Conservation (phyloP, 2,329 filamentous ascomycete genomes). For the Pyrenophora tritici-repentis region DNA sequence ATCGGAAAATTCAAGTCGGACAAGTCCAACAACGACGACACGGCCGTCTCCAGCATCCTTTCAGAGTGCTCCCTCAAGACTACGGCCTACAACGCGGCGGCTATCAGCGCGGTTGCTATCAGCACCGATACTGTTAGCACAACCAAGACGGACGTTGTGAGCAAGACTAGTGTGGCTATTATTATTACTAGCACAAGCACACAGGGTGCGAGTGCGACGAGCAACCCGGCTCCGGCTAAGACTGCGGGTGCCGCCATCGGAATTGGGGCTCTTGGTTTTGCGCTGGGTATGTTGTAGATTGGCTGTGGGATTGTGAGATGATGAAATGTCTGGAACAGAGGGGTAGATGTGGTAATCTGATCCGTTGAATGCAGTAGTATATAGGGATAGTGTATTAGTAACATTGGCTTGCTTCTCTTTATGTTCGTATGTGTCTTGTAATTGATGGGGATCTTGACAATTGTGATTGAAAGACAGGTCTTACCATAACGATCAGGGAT, state of each 20-base stretch:
- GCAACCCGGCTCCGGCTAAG: slow-evolving; percentile 16
- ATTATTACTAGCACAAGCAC: not conserved
- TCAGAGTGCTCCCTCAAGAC: slow-evolving; percentile 4
- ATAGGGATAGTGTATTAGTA: too few species aligned
- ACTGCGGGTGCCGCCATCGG: slow-evolving; percentile 28
- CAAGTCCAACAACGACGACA: slow-evolving; percentile 20
- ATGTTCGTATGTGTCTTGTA: too few species aligned
- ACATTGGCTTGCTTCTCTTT: too few species aligned
- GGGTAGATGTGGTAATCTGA: too few species aligned
- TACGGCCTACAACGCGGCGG: slow-evolving; percentile 4
- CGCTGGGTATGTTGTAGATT: slow-evolving; percentile 24
- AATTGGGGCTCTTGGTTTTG: slow-evolving; percentile 26
- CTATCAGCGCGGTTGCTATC: not conserved
- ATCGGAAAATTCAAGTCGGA: slow-evolving; percentile 28
- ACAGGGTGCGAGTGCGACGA: slow-evolving; percentile 2
- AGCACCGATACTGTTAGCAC: not conserved
- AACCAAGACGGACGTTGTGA: not conserved
- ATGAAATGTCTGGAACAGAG: too few species aligned
- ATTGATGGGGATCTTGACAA: too few species aligned
- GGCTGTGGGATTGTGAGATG: too few species aligned
- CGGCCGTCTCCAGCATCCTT: not conserved
- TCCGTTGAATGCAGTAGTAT: too few species aligned
- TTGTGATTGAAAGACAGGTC: too few species aligned
- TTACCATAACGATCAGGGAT: too few species aligned
- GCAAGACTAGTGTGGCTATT: not conserved